Conservation (phyloP, 192 early-diverging fungal species). For the Chytriomyces hyalinus region DNA sequence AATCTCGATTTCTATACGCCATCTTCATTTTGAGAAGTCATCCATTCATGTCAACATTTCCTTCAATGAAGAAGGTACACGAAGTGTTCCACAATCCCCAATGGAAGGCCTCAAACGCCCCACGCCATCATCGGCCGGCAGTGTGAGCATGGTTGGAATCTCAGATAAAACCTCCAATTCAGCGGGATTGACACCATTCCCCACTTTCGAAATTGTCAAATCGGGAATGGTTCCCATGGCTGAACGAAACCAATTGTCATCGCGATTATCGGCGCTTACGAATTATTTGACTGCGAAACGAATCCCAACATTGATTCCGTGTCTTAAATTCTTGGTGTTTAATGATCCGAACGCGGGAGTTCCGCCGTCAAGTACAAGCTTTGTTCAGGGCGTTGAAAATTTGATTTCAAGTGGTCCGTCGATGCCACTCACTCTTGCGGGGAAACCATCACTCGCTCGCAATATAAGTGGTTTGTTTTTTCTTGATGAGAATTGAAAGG, state of each 20-base stretch:
- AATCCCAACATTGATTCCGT: constrained; percentile 30
- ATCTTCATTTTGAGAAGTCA: neutral
- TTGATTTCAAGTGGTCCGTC: neutral
- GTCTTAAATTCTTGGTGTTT: constrained; percentile 16
- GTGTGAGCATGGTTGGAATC: neutral
- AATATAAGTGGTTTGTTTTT: no score
- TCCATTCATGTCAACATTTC: constrained; percentile 25
- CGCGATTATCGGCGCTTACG: constrained; percentile 2
- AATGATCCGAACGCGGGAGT: constrained; percentile 23
- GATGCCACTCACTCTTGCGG: neutral
- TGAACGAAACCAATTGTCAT: constrained; percentile 7
- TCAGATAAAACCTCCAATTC: neutral
- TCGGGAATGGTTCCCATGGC: constrained; percentile 23
- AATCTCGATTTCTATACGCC: constrained; percentile 23
- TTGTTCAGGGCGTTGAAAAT: constrained; percentile 13
- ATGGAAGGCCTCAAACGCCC: neutral
- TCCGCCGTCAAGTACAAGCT: neutral
- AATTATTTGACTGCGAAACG: constrained; percentile 15
- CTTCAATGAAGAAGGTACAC: constrained; percentile 10
- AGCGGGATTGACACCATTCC: neutral
- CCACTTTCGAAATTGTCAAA: constrained; percentile 26
- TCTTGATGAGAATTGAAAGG: no score
- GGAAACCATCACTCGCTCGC: no score
- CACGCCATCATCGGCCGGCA: neutral
- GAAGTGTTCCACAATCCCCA: neutral